Conservation (phyloP, 2,329 filamentous ascomycete genomes). For the Colletotrichum sp. region DNA sequence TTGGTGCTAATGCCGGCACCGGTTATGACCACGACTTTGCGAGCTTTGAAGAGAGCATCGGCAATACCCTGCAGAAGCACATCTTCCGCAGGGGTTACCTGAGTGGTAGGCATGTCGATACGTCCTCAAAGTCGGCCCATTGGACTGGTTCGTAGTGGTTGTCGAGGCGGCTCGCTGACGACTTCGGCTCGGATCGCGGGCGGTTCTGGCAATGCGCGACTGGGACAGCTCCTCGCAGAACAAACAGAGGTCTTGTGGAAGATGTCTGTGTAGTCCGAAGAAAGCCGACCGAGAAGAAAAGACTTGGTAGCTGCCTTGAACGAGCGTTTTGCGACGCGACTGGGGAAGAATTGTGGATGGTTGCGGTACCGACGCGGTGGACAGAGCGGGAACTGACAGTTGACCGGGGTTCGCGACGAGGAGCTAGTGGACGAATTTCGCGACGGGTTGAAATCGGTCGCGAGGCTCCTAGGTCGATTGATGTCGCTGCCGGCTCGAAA, state of each 20-base stretch:
- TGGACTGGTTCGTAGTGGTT: background rate
- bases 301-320: background rate
- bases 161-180: background rate
- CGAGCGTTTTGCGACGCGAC: background rate
- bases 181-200: background rate
- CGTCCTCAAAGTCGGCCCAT: conserved; percentile 14
- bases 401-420: conserved; percentile 12
- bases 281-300: background rate
- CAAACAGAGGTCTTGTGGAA: background rate
- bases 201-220: background rate
- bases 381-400: background rate
- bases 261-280: background rate
- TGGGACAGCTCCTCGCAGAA: background rate
- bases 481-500: background rate
- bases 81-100: conserved; percentile 56
- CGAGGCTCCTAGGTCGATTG: background rate
- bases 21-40: conserved; percentile 74
- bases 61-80: conserved; percentile 69
- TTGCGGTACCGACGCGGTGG: conserved; percentile 12
- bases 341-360: background rate
- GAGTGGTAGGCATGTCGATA: conserved; percentile 61
- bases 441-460: background rate
- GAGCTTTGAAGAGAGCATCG: conserved; percentile 66
- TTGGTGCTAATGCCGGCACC: conserved; percentile 79
- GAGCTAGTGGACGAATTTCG: background rate